Conservation (phyloP, 352 stramenopile species). For the Phytopythium chamaehyphon region DNA sequence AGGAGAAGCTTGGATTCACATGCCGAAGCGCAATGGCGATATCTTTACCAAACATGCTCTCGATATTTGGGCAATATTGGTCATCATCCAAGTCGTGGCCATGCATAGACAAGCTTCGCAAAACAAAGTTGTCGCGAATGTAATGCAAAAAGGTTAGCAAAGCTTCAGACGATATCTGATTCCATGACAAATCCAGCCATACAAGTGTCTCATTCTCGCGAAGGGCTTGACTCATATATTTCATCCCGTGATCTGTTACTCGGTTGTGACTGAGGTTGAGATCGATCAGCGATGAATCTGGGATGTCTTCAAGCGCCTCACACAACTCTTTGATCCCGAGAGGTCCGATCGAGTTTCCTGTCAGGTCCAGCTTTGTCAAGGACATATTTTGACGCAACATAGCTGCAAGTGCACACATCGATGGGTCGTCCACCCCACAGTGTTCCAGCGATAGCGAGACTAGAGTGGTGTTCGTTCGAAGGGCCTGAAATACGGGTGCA, state of each 20-base stretch:
- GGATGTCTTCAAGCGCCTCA: slow-evolving; percentile 51
- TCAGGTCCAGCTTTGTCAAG: slow-evolving; percentile 51
- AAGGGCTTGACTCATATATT: slow-evolving; percentile 35
- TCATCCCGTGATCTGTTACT: slow-evolving; percentile 39
- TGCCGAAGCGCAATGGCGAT: slow-evolving; percentile 45
- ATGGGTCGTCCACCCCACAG: slow-evolving; percentile 39
- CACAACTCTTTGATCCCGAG: slow-evolving; percentile 42
- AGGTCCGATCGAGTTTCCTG: slow-evolving; percentile 46
- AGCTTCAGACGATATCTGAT: slow-evolving; percentile 39
- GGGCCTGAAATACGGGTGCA: slow-evolving; percentile 45
- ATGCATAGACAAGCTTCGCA: slow-evolving; percentile 43
- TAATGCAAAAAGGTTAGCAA: slow-evolving; percentile 36
- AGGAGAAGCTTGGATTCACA: slow-evolving; percentile 47
- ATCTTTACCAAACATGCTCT: slow-evolving; percentile 41
- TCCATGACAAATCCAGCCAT: slow-evolving; percentile 63
- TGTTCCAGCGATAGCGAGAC: slow-evolving; percentile 46
- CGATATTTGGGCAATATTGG: slow-evolving; percentile 47
- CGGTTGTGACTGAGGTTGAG: slow-evolving; percentile 56
- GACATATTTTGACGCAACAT: slow-evolving; percentile 54
- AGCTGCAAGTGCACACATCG: slow-evolving; percentile 51
- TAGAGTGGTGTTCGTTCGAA: slow-evolving; percentile 48
- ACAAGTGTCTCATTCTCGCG: slow-evolving; percentile 72
- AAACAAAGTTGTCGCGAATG: slow-evolving; percentile 55
- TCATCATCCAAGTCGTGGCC: slow-evolving; percentile 51
- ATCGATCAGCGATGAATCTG: slow-evolving; percentile 54